Evolutionary conservation across 805 yeast genomes (phyloP).

Genomic region (Maudiozyma turicensis): DNA sequence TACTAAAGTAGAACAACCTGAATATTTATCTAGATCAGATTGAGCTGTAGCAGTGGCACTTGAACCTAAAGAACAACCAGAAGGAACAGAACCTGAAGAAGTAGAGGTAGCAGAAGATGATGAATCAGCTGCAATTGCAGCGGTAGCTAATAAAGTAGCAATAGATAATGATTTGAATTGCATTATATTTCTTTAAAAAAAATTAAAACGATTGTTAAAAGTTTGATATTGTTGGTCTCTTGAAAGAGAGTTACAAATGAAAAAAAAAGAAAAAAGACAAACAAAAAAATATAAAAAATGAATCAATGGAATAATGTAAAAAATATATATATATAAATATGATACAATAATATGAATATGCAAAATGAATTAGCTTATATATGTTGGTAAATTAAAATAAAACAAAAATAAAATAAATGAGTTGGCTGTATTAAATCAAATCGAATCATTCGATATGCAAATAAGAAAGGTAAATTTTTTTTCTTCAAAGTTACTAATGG

Average conservation of each 20-base stretch:
- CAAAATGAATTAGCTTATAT: too few relatives aligned
- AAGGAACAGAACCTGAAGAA: slow-evolving; percentile 40
- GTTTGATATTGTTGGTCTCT: neutral
- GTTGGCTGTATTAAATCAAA: too few relatives aligned
- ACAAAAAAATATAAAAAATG: neutral
- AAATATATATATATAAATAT: too few relatives aligned
- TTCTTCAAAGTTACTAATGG: too few relatives aligned
- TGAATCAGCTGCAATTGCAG: slow-evolving; percentile 34
- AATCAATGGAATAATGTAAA: too few relatives aligned
- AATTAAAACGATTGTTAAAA: neutral
- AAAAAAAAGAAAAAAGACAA: neutral
- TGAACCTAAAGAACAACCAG: slow-evolving; percentile 54
- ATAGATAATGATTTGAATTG: slow-evolving; percentile 45
- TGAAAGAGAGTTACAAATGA: neutral
- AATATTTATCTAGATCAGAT: slow-evolving; percentile 61
- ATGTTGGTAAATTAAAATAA: too few relatives aligned
- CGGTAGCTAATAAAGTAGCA: slow-evolving; percentile 40
- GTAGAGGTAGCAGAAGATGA: neutral
- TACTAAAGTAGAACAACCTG: slow-evolving; percentile 66
- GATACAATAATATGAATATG: too few relatives aligned
- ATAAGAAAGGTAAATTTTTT: too few relatives aligned
- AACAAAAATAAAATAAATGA: too few relatives aligned
- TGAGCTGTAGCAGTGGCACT: slow-evolving; percentile 69
- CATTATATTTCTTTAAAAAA: slow-evolving; percentile 23
- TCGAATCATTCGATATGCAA: too few relatives aligned